A percentile compares a stretch with the other conserved stretches of the same genome.
Conservation (phyloP, 768 basidiomycete species). For the Tylopilus cervinicoccineus region DNA sequence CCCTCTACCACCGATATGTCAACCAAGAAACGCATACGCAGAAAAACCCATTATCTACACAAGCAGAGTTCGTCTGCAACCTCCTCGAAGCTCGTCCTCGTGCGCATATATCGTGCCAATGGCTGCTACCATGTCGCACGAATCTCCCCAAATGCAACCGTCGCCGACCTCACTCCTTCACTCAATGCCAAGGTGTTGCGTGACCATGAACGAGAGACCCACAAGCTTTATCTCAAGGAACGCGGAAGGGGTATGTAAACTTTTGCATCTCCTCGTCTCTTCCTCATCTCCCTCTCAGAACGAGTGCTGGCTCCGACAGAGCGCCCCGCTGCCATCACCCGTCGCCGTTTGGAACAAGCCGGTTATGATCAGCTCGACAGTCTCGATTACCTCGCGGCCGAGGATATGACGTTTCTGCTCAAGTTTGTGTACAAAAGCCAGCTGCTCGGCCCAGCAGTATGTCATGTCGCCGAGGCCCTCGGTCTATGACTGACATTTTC, state of each 20-base stretch:
- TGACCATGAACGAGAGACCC: slow-evolving; percentile 50
- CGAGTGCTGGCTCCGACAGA: slow-evolving; percentile 80
- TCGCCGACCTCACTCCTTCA: slow-evolving; percentile 57
- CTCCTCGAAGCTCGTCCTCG: slow-evolving; percentile 39
- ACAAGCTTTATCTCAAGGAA: slow-evolving; percentile 72
- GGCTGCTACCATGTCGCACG: slow-evolving; percentile 67
- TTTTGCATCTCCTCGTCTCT: not conserved
- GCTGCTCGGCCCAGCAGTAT: slow-evolving; percentile 57
- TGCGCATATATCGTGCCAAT: slow-evolving; percentile 77
- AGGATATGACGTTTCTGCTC: slow-evolving; percentile 80
- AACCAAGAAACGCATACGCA: slow-evolving; percentile 22
- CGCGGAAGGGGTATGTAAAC: slow-evolving; percentile 60
- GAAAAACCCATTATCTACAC: slow-evolving; percentile 21
- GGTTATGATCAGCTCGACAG: slow-evolving; percentile 84
- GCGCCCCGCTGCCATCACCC: slow-evolving; percentile 79
- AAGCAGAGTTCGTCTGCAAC: slow-evolving; percentile 12
- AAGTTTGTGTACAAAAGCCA: slow-evolving; percentile 88
- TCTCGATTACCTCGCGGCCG: slow-evolving; percentile 68
- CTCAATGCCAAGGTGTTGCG: slow-evolving; percentile 56
- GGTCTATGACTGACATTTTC: not conserved
- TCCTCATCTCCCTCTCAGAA: slow-evolving; percentile 44
- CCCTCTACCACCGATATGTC: slow-evolving; percentile 11
- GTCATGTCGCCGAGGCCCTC: slow-evolving; percentile 21
- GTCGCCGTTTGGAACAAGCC: slow-evolving; percentile 79
- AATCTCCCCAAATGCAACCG: slow-evolving; percentile 61